These are phyloP conservation scores for Cercospora nicotianae DNA, from an alignment of 2,329 filamentous ascomycete species.

Conservation along the genomic window DNA sequence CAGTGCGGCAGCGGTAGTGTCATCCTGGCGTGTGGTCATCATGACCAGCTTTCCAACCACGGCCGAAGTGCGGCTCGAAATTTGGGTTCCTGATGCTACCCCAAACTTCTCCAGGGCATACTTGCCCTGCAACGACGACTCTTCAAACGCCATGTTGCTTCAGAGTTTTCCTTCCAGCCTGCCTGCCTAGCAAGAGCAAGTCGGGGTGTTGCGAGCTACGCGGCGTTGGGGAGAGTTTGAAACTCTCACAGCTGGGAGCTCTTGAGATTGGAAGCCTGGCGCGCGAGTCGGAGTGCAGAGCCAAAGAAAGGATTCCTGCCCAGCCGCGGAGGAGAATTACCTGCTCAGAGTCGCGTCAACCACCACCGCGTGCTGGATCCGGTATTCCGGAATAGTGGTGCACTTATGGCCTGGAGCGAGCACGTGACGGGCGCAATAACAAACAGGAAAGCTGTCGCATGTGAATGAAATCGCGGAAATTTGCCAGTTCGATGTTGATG, in stretches of 20 bases:
- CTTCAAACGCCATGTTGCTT: conserved; percentile 26
- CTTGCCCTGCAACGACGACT: conserved; percentile 21
- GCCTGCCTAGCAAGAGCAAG: neutral
- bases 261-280: neutral
- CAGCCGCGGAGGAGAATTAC: neutral
- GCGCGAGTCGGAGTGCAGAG: conserved; percentile 5
- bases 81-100: conserved; percentile 34
- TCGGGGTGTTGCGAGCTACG: neutral
- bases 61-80: conserved; percentile 34
- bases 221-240: neutral
- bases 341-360: neutral
- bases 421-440: neutral
- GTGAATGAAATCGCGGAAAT: neutral
- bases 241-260: neutral
- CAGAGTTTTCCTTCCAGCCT: neutral
- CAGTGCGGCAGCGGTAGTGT: neutral
- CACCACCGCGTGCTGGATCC: neutral
- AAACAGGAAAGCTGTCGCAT: conserved; percentile 11
- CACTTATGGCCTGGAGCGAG: neutral
- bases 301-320: neutral
- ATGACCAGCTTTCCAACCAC: conserved; percentile 29
- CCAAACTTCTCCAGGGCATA: conserved; percentile 32
- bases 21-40: conserved; percentile 1
- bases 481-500: neutral
- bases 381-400: neutral